A percentile compares a stretch with the other conserved stretches of the same genome.
Conservation (phyloP, 1,139 yeast genomes). For the Pneumocystis wakefieldiae region DNA sequence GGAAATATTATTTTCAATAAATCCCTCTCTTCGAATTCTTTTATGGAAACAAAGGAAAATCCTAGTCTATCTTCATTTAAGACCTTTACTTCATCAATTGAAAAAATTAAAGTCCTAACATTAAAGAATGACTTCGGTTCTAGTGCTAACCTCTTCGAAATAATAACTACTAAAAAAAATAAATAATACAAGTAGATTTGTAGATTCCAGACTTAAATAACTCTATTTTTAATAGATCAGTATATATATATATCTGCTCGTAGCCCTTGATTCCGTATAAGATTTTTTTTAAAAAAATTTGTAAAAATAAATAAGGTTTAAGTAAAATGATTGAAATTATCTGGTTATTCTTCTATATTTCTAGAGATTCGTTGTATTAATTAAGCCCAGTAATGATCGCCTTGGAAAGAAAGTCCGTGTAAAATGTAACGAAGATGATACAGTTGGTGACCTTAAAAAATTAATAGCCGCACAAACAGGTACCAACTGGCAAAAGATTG, state of each 20-base stretch:
- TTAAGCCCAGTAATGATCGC: constrained; percentile 24
- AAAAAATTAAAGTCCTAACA: background rate
- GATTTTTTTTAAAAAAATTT: background rate
- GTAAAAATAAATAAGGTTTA: background rate
- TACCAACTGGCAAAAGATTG: constrained; percentile 39
- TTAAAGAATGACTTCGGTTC: background rate
- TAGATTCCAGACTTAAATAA: background rate
- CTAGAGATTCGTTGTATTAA: background rate
- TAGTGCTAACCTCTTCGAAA: background rate
- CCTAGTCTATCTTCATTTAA: background rate
- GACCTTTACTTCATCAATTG: background rate
- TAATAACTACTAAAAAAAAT: background rate
- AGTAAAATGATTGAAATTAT: constrained; percentile 28
- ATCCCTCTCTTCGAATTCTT: background rate
- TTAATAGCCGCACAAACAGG: constrained; percentile 73
- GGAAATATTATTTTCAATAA: background rate
- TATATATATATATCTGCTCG: background rate
- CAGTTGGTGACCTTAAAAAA: constrained; percentile 84
- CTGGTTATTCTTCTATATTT: constrained; percentile 17
- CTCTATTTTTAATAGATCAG: background rate
- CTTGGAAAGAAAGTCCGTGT: constrained; percentile 63
- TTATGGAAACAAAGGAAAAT: background rate
- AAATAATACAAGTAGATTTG: background rate
- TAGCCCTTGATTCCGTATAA: background rate
- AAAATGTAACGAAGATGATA: constrained; percentile 60